Base-by-base conservation (phyloP, 768 basidiomycete species). In the Paxillus ammoniavirescens region DNA sequence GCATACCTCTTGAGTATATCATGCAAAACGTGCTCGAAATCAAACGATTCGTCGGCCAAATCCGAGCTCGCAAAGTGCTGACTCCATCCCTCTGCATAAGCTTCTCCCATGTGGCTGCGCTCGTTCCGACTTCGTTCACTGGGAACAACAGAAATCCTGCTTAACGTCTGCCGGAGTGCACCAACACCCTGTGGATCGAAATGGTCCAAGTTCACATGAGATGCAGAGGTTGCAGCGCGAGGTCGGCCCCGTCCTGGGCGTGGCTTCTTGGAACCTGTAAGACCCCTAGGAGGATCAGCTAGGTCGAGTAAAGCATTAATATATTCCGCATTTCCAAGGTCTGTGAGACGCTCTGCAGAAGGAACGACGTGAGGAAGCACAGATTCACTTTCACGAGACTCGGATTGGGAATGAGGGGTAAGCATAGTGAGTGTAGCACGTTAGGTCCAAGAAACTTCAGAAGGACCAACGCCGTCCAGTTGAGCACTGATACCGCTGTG, bases 181-280 rank as follows among this genome's bases (percentile, higher is more conserved):
- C 47, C 56, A 35, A 82, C 75, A 8, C 83, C 84, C 17, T 60
- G 59, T 1, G 77, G 81, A 64, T 86, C 83, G 59, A 86, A 84
- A 57, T 75, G 76, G 43, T 77, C 78, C 17, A 81, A 52, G 23
- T 72, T 65, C 3, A 81, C 76, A 51, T 62, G 72, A 46, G 72
- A 76, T 13, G 55, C 30, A n/a, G 4, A 44, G 8, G 64, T 48
- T 2, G 5, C 14, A 0, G 58, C 41, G 8, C 51, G 53, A 33
- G 52, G 49, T 40, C 46, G 35, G 30, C 13, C 30, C 30, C 4
- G 14, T 50, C 15, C 35, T 26, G 6, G 53, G 21, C 8, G 23
- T 31, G 31, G 21, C 2, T 42, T 49, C 38, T 36, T 36, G 28
- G 28, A 28, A 31, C 15, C 44, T n/a, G 15, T 8, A n/a, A 6